Base-by-base conservation (phyloP, 1,284 basidiomycete genomes). In the Cutaneotrichosporon cavernicola region DNA sequence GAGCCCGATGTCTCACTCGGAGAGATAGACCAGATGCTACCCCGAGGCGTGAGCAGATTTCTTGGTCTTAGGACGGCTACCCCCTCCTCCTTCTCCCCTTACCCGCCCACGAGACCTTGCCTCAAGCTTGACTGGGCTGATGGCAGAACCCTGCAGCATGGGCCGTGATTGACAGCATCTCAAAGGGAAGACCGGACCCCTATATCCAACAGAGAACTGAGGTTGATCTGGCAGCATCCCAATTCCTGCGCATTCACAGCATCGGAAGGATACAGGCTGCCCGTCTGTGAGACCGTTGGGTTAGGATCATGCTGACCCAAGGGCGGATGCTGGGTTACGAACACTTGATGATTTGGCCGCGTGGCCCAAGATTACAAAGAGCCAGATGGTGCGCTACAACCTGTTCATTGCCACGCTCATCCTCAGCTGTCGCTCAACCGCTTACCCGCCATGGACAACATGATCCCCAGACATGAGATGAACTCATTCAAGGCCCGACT, bases 391-490 rank as follows among this genome's bases (percentile, higher is more conserved):
- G 34, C 8, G 36, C 8, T 7, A 8, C 21, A 22, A n/a, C 14
- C 38, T 16, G 9, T 0, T 5, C 14, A 16, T 34, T 13, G 21
- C 11, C 16, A 11, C 6, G 55, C 34, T 56, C 21, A 40, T 9
- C 21, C 5, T 18, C 34, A 36, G 55, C 55, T 56, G 13, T 34
- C 51, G 51, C 13, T 53, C 16, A 9, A 18, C 5, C 26, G 16
- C 21, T 18, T 56, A 10, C 11, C n/a, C 21, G 55, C 38, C 22
- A 22, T 40, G 55, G 34, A 56, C 21, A 32, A 26, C n/a, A 40
- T 56, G 36, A 56, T 56, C n/a, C 55, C 55, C 21, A 18, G 55
- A 11, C 21, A 11, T 5, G 55, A 56, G n/a, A 21, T 56, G 18
- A 34, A 56, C 22, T 18, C 51, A 6, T 53, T 31, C 51, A 53